A percentile compares a stretch with the other conserved stretches of the same genome.
Evolutionary conservation across 1,284 basidiomycete species (phyloP).

Genomic region (Melampsora americana): DNA sequence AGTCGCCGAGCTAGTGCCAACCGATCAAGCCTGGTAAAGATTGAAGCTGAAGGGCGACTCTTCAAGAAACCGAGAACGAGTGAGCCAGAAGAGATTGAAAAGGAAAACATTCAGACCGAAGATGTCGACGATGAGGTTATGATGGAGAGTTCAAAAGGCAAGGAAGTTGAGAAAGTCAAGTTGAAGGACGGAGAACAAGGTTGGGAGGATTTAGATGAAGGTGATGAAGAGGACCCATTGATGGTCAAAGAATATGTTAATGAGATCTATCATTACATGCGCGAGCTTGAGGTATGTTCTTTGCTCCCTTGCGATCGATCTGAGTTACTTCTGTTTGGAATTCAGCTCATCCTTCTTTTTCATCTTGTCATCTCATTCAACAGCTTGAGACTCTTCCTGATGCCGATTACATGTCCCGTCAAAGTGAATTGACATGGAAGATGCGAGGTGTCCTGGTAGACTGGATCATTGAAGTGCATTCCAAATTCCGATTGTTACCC

Average conservation of each 20-base stretch:
- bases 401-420: slow-evolving; percentile 82
- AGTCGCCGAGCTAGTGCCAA: neutral
- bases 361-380: slow-evolving; percentile 3
- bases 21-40: neutral
- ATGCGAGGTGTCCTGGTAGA: slow-evolving; percentile 93
- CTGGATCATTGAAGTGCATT: slow-evolving; percentile 95
- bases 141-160: neutral
- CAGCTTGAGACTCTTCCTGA: slow-evolving; percentile 72
- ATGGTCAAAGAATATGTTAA: slow-evolving; percentile 96
- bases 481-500: slow-evolving; percentile 85
- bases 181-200: slow-evolving; percentile 55
- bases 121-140: neutral
- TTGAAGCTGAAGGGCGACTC: slow-evolving; percentile 16
- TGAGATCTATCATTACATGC: slow-evolving; percentile 91
- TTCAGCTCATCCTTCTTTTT: slow-evolving; percentile 40
- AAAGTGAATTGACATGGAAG: slow-evolving; percentile 85
- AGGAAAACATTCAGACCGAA: slow-evolving; percentile 8
- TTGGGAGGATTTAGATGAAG: slow-evolving; percentile 84
- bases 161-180: neutral
- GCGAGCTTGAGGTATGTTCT: slow-evolving; percentile 62
- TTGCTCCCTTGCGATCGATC: neutral
- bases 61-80: slow-evolving; percentile 32
- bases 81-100: slow-evolving; percentile 31
- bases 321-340: neutral
- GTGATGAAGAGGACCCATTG: slow-evolving; percentile 87